Evolutionary conservation across 768 basidiomycete species (phyloP), one percentile per base, ranked within the genome.

Genomic region (Dioszegia hungarica): DNA sequence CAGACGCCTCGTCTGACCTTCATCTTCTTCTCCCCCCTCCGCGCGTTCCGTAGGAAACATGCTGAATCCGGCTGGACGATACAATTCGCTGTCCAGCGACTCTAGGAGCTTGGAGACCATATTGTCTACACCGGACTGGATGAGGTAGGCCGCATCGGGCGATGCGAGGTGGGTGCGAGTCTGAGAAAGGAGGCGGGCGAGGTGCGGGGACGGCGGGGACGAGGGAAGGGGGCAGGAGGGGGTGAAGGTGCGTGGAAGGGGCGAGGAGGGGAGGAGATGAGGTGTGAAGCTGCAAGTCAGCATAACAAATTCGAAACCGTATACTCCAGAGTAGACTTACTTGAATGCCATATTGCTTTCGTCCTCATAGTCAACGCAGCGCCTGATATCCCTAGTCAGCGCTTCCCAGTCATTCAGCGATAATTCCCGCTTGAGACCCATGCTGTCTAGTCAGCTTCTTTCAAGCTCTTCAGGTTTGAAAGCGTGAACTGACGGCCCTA

Each of bases 341-440:
- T 67, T 59, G 51, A 65, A 68, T n/a, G 65, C 51, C 15, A 49
- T 52, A 5, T 83, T 63, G 81, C 85, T 0, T 81, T 84, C 39
- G 81, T 79, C 58, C 29, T 38, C 62, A 82, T 82, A 28, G 68
- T 94, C 91, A 8, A 94, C 85, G 8, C 85, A 79, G 53, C 85
- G 78, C 20, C 92, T 81, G 15, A 92, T 85, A 57, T 91, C 87
- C 54, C 79, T 78, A 14, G 94, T 75, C 0, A 89, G 80, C 9
- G 82, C 76, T 62, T 85, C 83, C 14, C 92, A 77, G 64, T 92
- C 91, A 25, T 81, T 80, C 0, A 81, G 74, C 1, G 84, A 80
- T n/a, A 93, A 78, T 63, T 86, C 86, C 2, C 81, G 80, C 75
- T 93, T 93, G 15, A 94, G 77, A 0, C 88, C 87, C n/a, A 94